phyloP scores from a whole-genome alignment of 208 protist species.

The Naegleria gruberi region DNA sequence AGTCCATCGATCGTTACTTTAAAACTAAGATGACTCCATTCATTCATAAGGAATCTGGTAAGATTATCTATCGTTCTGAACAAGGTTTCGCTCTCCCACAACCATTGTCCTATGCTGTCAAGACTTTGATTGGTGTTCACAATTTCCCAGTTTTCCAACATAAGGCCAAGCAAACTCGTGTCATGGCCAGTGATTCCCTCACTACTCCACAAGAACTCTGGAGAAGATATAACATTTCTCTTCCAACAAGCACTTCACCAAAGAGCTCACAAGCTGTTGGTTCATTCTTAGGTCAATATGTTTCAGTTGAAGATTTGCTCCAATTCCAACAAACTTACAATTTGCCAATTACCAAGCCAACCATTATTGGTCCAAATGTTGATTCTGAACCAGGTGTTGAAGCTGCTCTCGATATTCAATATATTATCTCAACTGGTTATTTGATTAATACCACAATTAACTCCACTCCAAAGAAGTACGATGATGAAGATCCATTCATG shows the following conservation, averaged over 20 bases:
- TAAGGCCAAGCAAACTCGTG: background rate
- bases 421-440: background rate
- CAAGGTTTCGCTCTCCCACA: background rate
- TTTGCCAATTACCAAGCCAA: background rate
- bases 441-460: background rate
- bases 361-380: background rate
- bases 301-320: background rate
- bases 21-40: background rate
- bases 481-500: background rate
- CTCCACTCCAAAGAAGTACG: background rate
- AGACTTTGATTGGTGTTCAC: background rate
- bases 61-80: background rate
- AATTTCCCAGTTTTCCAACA: background rate
- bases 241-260: background rate
- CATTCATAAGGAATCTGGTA: background rate
- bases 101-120: background rate
- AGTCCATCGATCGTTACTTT: background rate
- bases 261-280: background rate
- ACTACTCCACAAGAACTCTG: background rate
- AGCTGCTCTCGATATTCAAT: slow-evolving; percentile 15
- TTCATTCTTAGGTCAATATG: background rate
- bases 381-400: background rate
- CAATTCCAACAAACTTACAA: background rate
- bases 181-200: background rate
- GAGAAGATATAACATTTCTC: background rate